These are phyloP conservation scores for Dendryphion nanum DNA, from an alignment of 2,329 filamentous ascomycete species.

Conservation along the genomic window DNA sequence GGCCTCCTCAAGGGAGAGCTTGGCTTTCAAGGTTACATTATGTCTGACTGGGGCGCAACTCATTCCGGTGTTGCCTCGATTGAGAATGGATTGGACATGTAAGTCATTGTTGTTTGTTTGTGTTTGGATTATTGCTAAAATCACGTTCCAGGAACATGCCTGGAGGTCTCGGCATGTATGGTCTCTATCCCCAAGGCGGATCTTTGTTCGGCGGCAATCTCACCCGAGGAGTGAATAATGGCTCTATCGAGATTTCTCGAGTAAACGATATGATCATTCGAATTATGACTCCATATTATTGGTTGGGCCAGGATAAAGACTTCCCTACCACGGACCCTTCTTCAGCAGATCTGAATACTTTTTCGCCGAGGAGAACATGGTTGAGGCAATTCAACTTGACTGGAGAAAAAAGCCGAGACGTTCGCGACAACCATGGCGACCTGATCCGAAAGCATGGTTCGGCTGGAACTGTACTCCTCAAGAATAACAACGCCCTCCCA, in stretches of 20 bases:
- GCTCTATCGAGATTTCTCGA: constrained; percentile 39
- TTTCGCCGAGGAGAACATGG: constrained; percentile 19
- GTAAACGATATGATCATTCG: constrained; percentile 49
- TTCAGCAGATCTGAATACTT: constrained; percentile 25
- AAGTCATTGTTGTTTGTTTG: neutral
- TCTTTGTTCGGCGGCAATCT: constrained; percentile 40
- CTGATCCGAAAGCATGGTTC: constrained; percentile 43
- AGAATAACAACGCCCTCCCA: constrained; percentile 53
- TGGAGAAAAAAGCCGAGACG: constrained; percentile 31
- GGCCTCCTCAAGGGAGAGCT: constrained; percentile 53
- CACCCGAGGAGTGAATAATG: constrained; percentile 40
- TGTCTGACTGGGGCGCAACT: constrained; percentile 47
- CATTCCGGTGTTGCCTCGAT: constrained; percentile 43
- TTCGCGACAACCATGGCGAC: constrained; percentile 42
- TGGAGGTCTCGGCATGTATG: constrained; percentile 33
- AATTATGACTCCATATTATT: constrained; percentile 48
- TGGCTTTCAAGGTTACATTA: constrained; percentile 48
- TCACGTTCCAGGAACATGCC: too few relatives aligned
- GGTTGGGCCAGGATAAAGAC: constrained; percentile 42
- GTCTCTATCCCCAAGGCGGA: constrained; percentile 15
- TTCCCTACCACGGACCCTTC: constrained; percentile 40
- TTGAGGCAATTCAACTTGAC: constrained; percentile 30
- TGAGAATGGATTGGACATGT: constrained; percentile 50
- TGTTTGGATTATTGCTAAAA: too few relatives aligned
- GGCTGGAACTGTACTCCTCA: constrained; percentile 45